Evolutionary conservation across 2,329 filamentous ascomycete genomes (phyloP).

Genomic region (Bipolaris bicolor): DNA sequence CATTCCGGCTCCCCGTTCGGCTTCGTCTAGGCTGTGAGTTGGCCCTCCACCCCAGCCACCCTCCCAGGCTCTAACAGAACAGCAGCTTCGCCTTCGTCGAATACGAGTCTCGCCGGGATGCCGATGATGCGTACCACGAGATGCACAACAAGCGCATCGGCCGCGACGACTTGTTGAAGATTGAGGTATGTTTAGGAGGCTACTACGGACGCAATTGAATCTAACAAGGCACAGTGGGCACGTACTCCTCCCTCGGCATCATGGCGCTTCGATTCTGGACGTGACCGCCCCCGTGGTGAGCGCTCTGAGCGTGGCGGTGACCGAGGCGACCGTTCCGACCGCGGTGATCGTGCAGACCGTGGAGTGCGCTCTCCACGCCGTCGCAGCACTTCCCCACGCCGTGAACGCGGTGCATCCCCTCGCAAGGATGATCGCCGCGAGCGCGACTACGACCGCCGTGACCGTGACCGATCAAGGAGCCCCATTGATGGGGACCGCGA

Average conservation of each 20-base stretch:
- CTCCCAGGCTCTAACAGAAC: conserved; percentile 26
- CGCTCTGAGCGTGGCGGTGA: conserved; percentile 70
- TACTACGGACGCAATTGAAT: conserved; percentile 2
- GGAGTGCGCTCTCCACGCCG: conserved; percentile 67
- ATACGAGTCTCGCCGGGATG: conserved; percentile 97
- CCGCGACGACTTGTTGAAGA: conserved; percentile 94
- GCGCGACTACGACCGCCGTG: conserved; percentile 71
- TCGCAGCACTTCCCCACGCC: conserved; percentile 59
- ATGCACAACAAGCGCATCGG: conserved; percentile 99
- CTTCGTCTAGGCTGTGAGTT: conserved; percentile 92
- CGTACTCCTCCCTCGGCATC: conserved; percentile 96
- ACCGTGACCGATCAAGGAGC: conserved; percentile 75
- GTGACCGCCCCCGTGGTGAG: conserved; percentile 38
- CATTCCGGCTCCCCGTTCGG: conserved; percentile 93
- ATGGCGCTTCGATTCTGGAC: conserved; percentile 94
- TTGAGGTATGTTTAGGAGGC: conserved; percentile 70
- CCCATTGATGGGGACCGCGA: conserved; percentile 59
- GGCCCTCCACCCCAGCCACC: conserved; percentile 1
- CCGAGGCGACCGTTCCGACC: conserved; percentile 65
- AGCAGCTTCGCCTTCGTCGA: conserved; percentile 97
- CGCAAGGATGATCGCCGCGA: conserved; percentile 73
- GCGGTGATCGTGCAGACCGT: conserved; percentile 70
- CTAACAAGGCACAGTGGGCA: conserved; percentile 75
- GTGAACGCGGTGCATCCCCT: conserved; percentile 70
- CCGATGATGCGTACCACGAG: conserved; percentile 98